Conservation (phyloP, 2,329 filamentous ascomycete genomes). For the Sporothrix inflata region DNA sequence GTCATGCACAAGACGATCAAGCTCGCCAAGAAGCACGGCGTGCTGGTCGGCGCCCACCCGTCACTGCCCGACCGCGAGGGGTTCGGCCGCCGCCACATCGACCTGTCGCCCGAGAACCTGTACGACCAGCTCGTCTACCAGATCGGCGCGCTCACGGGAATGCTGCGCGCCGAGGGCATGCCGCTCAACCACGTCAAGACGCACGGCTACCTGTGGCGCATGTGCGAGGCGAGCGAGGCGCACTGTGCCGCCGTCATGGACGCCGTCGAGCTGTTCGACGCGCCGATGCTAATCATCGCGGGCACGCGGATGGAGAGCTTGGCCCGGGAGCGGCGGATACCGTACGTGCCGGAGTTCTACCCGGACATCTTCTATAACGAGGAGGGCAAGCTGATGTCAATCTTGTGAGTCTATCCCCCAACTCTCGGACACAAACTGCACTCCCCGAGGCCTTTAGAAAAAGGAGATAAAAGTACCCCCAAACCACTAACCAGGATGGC, state of each 20-base stretch:
- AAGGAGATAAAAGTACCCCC: no score
- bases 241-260: neutral
- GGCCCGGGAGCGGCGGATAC: no score
- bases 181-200: slow-evolving; percentile 65
- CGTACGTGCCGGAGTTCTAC: no score
- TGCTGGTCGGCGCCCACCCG: slow-evolving; percentile 65
- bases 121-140: slow-evolving; percentile 64
- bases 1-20: slow-evolving; percentile 65
- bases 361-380: no score
- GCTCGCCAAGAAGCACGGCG: slow-evolving; percentile 59
- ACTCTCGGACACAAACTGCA: no score
- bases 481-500: slow-evolving; percentile 36
- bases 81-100: slow-evolving; percentile 66
- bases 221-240: neutral
- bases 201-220: slow-evolving; percentile 45
- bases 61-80: slow-evolving; percentile 67
- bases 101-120: slow-evolving; percentile 59
- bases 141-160: slow-evolving; percentile 63
- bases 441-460: no score
- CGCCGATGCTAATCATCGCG: neutral
- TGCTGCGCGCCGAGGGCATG: slow-evolving; percentile 60
- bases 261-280: neutral
- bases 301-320: no score
- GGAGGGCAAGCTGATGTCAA: no score
- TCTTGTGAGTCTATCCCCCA: no score